Conservation (phyloP, 345 rosid species). For the Orychophragmus violaceus region DNA sequence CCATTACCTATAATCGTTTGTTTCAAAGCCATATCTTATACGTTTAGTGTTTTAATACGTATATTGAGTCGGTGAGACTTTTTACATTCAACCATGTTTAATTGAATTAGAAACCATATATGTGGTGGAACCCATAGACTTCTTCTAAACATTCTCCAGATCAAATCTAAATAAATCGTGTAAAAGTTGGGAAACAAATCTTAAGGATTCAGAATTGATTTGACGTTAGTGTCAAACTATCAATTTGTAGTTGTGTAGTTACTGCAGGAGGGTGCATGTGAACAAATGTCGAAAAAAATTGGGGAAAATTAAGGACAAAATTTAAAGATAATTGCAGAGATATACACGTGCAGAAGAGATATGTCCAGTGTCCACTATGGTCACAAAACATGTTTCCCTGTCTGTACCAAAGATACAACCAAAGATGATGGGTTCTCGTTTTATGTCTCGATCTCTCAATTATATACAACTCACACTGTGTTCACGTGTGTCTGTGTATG, state of each 20-base stretch:
- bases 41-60: neutral
- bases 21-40: neutral
- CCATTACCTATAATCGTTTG: neutral
- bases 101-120: neutral
- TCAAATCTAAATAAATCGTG: neutral
- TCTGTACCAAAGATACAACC: slow-evolving; percentile 29
- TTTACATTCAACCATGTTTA: neutral
- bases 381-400: slow-evolving; percentile 33
- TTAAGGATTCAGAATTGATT: neutral
- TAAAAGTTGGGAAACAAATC: neutral
- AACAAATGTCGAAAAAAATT: slow-evolving; percentile 13
- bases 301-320: neutral
- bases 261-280: slow-evolving; percentile 16
- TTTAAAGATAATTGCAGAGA: slow-evolving; percentile 13
- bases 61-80: neutral
- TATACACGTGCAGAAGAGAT: slow-evolving; percentile 33
- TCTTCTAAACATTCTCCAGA: neutral
- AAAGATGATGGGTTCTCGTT: slow-evolving; percentile 27
- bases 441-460: slow-evolving; percentile 18
- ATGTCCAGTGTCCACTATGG: slow-evolving; percentile 28
- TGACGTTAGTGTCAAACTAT: neutral
- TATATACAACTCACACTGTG: slow-evolving; percentile 26
- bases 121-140: neutral
- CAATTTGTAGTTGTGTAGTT: neutral
- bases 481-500: slow-evolving; percentile 30